phyloP scores from a whole-genome alignment of 2,329 filamentous ascomycete species.

The Diaporthe ilicicola region DNA sequence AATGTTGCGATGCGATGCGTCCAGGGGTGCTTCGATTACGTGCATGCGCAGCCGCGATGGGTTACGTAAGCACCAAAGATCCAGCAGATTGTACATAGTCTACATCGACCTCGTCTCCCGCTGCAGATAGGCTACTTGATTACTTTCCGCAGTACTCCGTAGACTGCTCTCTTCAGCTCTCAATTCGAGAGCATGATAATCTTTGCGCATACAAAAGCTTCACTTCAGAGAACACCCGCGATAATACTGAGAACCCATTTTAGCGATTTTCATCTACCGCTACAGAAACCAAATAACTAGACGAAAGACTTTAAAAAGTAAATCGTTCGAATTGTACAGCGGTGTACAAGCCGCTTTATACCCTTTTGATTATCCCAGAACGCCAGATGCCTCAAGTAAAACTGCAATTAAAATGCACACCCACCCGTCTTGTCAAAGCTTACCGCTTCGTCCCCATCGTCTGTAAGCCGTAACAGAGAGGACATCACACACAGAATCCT shows the following conservation, averaged over 20 bases:
- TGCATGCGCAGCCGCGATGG: neutral
- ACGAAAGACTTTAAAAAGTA: slow-evolving; percentile 5
- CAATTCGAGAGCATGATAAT: neutral
- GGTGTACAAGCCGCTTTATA: slow-evolving; percentile 21
- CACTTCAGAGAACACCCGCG: neutral
- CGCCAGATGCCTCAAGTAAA: slow-evolving; percentile 30
- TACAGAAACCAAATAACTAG: neutral
- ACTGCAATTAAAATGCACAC: neutral
- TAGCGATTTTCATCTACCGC: slow-evolving; percentile 1
- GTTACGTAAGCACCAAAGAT: slow-evolving; percentile 11
- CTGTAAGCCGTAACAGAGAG: neutral
- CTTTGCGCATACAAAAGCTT: neutral
- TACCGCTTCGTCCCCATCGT: neutral
- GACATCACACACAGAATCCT: neutral
- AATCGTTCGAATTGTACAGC: slow-evolving; percentile 25
- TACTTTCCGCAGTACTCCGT: too few relatives aligned
- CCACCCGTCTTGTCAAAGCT: neutral
- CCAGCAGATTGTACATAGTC: neutral
- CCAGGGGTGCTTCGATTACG: neutral
- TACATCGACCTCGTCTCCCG: neutral
- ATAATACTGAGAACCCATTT: neutral
- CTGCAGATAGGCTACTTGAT: too few relatives aligned
- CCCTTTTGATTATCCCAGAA: slow-evolving; percentile 31
- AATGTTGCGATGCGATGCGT: neutral
- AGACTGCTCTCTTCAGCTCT: too few relatives aligned